Evolutionary conservation across 805 yeast species (phyloP), one percentile per base, ranked within the genome.

Genomic region (Starmerella ratchasimensis): DNA sequence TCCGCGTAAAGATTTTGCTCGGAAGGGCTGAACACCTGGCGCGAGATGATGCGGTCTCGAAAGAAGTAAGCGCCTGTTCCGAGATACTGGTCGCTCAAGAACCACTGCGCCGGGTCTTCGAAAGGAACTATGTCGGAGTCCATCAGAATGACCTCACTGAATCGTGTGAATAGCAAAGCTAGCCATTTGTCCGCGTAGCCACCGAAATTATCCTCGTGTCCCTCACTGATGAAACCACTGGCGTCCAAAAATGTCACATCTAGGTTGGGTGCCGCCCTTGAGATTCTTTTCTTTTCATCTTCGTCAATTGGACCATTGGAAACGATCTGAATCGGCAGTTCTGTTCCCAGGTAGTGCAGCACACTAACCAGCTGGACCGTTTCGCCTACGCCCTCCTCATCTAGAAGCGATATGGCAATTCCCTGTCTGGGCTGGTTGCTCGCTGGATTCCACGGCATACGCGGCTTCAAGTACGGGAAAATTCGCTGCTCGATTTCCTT

Each of bases 61-160:
- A 40, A 40, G 11, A 40, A 24, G 6, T 14, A 29, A 3, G 40
- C 26, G 2, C 25, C 20, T 3, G 43, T 28, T 4, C 5, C 16
- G 14, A 20, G 18, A 16, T 36, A 36, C 31, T 33, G 27, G 4
- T 15, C 16, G 3, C 22, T 11, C 2, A 22, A 14, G 24, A 40
- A 36, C 26, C 28, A 17, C 6, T 5, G 3, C 4, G 4, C 32
- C 2, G 36, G 37, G 13, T 27, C 13, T 11, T 17, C 14, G 15
- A 40, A 31, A 5, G 35, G 40, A 15, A 40, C 34, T 3, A 25
- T 30, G 22, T 36, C 37, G 5, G 39, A 22, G 16, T 40, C 43
- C 19, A 36, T 5, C 28, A 16, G 28, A 3, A 40, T 18, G 19
- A 40, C 21, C 14, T 36, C 40, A 19, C 14, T 20, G 31, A 40